These are phyloP conservation scores for Cordyceps cicadae DNA, from an alignment of 2,329 filamentous ascomycete genomes.

Conservation along the genomic window DNA sequence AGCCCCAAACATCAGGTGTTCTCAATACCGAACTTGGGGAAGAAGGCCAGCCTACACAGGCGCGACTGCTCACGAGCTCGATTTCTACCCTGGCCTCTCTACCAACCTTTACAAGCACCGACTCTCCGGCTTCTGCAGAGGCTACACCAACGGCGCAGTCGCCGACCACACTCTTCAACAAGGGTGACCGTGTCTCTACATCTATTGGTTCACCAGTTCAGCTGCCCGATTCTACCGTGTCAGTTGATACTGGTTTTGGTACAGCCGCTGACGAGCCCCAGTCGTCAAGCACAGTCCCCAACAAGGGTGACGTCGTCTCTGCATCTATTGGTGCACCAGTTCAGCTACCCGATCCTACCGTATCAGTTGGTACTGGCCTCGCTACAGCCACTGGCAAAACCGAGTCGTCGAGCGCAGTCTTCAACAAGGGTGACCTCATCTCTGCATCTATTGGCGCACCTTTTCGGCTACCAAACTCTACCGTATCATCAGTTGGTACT, in stretches of 20 bases:
- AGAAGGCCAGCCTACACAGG: neutral
- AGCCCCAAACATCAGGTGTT: conserved; percentile 1
- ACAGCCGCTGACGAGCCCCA: too few relatives aligned
- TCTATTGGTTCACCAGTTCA: neutral
- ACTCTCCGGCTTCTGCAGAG: conserved; percentile 4
- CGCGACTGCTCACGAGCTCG: conserved; percentile 19
- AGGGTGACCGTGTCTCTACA: neutral
- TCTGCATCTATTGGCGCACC: neutral
- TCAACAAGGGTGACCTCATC: neutral
- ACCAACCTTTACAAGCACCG: conserved; percentile 16
- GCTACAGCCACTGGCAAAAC: too few relatives aligned
- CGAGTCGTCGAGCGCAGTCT: neutral
- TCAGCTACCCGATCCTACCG: too few relatives aligned
- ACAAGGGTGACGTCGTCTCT: too few relatives aligned
- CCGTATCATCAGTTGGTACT: neutral
- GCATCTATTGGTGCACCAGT: too few relatives aligned
- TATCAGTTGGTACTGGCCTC: too few relatives aligned
- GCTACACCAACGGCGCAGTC: neutral
- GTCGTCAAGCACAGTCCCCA: too few relatives aligned
- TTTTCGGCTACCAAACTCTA: neutral
- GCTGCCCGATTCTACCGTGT: neutral
- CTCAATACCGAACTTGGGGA: conserved; percentile 1
- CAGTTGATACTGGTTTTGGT: neutral
- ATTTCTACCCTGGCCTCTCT: conserved; percentile 24
- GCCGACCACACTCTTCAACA: neutral